phyloP scores from a whole-genome alignment of 106 monocot species.

The Cymbidium sinense region DNA sequence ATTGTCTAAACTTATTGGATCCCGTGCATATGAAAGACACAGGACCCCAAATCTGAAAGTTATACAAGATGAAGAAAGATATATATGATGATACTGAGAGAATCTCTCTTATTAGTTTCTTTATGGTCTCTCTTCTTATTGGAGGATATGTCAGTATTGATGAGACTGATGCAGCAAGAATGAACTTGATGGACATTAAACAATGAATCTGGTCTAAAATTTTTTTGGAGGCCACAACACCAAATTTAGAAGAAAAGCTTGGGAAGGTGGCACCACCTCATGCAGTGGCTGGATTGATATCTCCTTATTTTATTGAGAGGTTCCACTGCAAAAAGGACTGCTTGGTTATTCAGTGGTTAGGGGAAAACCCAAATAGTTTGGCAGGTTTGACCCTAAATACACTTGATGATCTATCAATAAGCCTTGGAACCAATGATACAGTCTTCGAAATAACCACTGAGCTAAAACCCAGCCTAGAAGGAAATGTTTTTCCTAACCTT shows the following conservation, averaged over 20 bases:
- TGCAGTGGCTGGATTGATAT: conserved; percentile 71
- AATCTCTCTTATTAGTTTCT: no score
- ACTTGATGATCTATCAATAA: no score
- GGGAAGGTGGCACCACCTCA: conserved; percentile 76
- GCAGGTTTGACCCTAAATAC: no score
- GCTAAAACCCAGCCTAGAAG: conserved; percentile 76
- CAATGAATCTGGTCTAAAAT: conserved; percentile 58
- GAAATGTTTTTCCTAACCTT: conserved; percentile 91
- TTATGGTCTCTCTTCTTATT: no score
- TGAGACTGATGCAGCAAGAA: no score
- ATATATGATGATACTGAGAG: no score
- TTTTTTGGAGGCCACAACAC: conserved; percentile 64
- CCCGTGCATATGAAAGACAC: conserved; percentile 79
- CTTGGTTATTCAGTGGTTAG: conserved; percentile 86
- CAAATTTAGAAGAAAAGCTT: no score
- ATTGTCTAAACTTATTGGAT: conserved; percentile 67
- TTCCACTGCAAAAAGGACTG: conserved; percentile 63
- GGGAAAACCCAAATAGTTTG: no score
- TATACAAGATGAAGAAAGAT: no score
- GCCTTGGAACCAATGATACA: no score
- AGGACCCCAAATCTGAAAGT: conserved; percentile 25
- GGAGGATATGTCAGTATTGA: no score
- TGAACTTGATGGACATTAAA: conserved; percentile 94
- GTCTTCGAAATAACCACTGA: conserved; percentile 86
- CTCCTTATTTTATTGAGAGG: conserved; percentile 84